Conservation (phyloP, 1,284 basidiomycete genomes). For the Papiliotrema flavescens region DNA sequence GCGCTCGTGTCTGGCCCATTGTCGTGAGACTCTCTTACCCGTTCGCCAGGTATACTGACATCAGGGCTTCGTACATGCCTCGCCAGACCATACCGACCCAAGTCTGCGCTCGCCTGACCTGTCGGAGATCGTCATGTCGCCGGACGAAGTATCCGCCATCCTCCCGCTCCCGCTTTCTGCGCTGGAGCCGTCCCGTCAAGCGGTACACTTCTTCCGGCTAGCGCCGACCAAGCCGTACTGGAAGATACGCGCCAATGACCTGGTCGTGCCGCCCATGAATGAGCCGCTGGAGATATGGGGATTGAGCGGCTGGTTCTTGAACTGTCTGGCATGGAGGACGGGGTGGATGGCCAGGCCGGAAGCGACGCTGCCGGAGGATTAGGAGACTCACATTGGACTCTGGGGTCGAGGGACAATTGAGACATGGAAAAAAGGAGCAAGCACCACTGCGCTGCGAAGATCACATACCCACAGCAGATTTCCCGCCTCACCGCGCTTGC, state of each 20-base stretch:
- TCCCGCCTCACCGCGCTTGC: no score
- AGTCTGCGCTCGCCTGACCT: slow-evolving; percentile 25
- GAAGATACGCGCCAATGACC: slow-evolving; percentile 31
- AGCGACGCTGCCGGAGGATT: neutral
- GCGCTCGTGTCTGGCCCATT: slow-evolving; percentile 42
- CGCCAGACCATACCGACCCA: neutral
- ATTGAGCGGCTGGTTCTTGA: slow-evolving; percentile 43
- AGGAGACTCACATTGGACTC: no score
- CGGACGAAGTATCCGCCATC: slow-evolving; percentile 34
- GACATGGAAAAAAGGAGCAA: no score
- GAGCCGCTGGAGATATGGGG: slow-evolving; percentile 40
- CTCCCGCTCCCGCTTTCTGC: slow-evolving; percentile 33
- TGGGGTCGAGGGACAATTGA: no score
- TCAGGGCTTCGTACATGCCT: slow-evolving; percentile 29
- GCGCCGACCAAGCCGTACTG: slow-evolving; percentile 33
- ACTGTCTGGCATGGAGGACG: slow-evolving; percentile 22
- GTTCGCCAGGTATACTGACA: neutral
- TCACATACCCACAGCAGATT: no score
- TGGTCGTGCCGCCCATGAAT: slow-evolving; percentile 7
- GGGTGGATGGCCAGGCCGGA: slow-evolving; percentile 22
- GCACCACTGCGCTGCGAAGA: no score
- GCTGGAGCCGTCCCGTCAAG: slow-evolving; percentile 18
- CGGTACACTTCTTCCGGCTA: slow-evolving; percentile 36
- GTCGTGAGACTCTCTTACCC: slow-evolving; percentile 21
- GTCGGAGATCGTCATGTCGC: slow-evolving; percentile 20